Evolutionary conservation across 208 protist species (phyloP), one percentile per base, ranked within the genome.

Genomic region (Acanthamoeba triangularis): DNA sequence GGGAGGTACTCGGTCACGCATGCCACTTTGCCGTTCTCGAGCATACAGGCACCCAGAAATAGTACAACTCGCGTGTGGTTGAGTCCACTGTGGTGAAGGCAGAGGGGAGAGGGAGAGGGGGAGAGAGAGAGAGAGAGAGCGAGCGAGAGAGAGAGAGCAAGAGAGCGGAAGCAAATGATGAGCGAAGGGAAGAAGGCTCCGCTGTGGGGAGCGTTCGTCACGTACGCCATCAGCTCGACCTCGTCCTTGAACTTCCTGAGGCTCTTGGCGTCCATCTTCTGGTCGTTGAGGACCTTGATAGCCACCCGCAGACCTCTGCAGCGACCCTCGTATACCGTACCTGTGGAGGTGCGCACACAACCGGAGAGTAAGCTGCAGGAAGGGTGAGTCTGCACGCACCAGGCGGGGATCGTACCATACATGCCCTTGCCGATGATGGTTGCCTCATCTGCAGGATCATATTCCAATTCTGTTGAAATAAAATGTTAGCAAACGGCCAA

Each of bases 391-490:
- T 30, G 4, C 3, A 2, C 3, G 52, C 52, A 18, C 52, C 14
- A 56, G 16, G 52, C 18, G 52, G 52, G 20, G 54, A 59, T 59
- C 74, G 74, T 84, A 84, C 74, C 84, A 67, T 91, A 91, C 84
- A 91, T 91, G 52, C 84, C 84, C 84, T 91, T 91, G 54, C 84
- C 84, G 25, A 91, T 91, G 18, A 91, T 91, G 18, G 84, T 91
- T 3, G 33, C n/a, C 84, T 61, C 41, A 91, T 91, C 84, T 14
- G 47, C 49, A 72, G 44, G 84, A 25, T 91, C 47, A 91, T 91
- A 91, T 25, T 91, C 84, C 84, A 91, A 67, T 49, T 91, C 84
- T 91, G 16, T 90, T 11, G 23, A 14, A 37, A 25, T 28, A 28
- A 78, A 28, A 7, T 47, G 5, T 47, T 47, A 47, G 44, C 44